Percentiles rank a stretch among this genome's conserved stretches.
Conservation (phyloP, 2,329 filamentous ascomycete genomes). For the Aspergillus calidoustus region DNA sequence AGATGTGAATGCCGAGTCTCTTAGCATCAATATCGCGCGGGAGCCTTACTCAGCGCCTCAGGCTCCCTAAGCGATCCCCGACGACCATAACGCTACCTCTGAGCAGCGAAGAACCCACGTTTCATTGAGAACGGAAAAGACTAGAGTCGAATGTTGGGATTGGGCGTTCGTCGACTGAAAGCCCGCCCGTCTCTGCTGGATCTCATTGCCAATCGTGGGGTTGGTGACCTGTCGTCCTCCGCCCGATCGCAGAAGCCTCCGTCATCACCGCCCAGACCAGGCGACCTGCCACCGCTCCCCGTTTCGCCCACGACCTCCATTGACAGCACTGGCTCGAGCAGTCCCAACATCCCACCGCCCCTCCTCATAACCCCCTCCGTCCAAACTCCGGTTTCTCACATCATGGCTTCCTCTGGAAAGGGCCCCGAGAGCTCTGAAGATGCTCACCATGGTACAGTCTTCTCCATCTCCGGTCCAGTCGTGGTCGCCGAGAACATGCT, state of each 20-base stretch:
- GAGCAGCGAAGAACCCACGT: neutral
- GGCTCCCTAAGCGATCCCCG: conserved; percentile 2
- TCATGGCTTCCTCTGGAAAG: conserved; percentile 51
- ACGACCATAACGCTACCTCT: neutral
- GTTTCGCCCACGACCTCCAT: conserved; percentile 45
- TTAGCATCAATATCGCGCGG: neutral
- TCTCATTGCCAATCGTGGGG: conserved; percentile 50
- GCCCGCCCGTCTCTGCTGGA: conserved; percentile 66
- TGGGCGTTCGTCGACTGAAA: conserved; percentile 61
- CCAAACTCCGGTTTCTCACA: conserved; percentile 34
- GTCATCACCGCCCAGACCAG: conserved; percentile 44
- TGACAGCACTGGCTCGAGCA: conserved; percentile 21
- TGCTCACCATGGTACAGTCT: conserved; percentile 67
- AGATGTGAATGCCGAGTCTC: conserved; percentile 7
- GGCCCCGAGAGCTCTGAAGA: conserved; percentile 52
- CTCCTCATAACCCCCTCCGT: conserved; percentile 28
- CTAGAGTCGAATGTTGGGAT: conserved; percentile 57
- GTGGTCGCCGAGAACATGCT: conserved; percentile 98
- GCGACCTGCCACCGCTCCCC: conserved; percentile 48
- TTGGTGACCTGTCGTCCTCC: conserved; percentile 13
- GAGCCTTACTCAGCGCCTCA: conserved; percentile 16
- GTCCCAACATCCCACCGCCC: conserved; percentile 22
- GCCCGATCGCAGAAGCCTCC: conserved; percentile 20
- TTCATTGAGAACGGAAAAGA: neutral
- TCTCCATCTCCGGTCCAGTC: conserved; percentile 82